These are phyloP conservation scores for Aspergillus pseudotamarii DNA, from an alignment of 2,329 filamentous ascomycete species.

Conservation along the genomic window DNA sequence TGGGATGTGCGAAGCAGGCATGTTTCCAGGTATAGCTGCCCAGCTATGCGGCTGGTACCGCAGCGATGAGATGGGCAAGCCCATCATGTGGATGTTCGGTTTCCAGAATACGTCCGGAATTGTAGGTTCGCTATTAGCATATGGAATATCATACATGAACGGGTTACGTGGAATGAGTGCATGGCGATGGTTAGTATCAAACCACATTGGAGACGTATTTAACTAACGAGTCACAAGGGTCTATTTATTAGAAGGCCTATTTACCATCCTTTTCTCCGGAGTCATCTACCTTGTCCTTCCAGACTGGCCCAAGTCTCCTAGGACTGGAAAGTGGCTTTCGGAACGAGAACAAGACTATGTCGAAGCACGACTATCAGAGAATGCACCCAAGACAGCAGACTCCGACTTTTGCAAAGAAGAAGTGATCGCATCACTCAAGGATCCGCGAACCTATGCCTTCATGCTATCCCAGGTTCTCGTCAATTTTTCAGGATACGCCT, in stretches of 20 bases:
- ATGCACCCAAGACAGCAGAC: slow-evolving; percentile 12
- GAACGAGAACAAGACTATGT: slow-evolving; percentile 18
- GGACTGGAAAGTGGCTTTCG: slow-evolving; percentile 14
- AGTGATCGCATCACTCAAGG: slow-evolving; percentile 13
- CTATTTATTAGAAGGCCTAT: slow-evolving; percentile 17
- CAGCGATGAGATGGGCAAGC: slow-evolving; percentile 18
- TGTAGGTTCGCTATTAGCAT: slow-evolving; percentile 12
- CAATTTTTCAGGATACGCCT: slow-evolving; percentile 17
- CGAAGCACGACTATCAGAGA: slow-evolving; percentile 16
- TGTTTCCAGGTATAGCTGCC: slow-evolving; percentile 17
- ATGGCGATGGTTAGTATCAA: slow-evolving; percentile 13
- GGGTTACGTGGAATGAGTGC: slow-evolving; percentile 13
- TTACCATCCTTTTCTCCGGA: slow-evolving; percentile 16
- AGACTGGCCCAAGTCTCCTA: slow-evolving; percentile 16
- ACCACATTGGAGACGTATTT: no score
- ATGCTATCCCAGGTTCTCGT: slow-evolving; percentile 19
- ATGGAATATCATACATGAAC: slow-evolving; percentile 19
- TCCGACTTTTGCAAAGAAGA: slow-evolving; percentile 13
- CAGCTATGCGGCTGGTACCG: slow-evolving; percentile 20
- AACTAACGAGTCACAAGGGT: slow-evolving; percentile 8
- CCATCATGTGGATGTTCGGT: slow-evolving; percentile 21
- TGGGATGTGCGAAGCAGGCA: slow-evolving; percentile 17
- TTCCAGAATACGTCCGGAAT: slow-evolving; percentile 19
- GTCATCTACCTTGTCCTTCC: slow-evolving; percentile 15
- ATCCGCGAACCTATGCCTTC: slow-evolving; percentile 16